phyloP scores from a whole-genome alignment of 306 rosid genomes.

The Lathyrus oleraceus region DNA sequence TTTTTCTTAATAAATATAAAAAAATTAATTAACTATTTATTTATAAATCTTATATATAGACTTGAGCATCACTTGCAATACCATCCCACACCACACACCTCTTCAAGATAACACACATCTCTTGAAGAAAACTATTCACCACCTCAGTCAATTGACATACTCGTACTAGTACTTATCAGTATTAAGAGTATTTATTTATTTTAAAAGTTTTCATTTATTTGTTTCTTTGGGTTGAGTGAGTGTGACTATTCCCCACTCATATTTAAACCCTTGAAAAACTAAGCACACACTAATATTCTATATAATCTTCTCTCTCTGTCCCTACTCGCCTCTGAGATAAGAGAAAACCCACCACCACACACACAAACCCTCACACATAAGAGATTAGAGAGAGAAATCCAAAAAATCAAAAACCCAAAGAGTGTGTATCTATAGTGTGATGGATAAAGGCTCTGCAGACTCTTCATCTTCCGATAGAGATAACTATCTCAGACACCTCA shows the following conservation, averaged over 20 bases:
- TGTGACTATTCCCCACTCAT: background rate
- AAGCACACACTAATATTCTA: background rate
- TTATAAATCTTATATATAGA: no score
- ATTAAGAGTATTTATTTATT: no score
- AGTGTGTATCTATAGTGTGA: background rate
- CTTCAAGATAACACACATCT: no score
- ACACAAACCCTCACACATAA: constrained; percentile 9
- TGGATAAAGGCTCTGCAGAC: constrained; percentile 51
- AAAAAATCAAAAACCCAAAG: background rate
- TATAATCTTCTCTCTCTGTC: constrained; percentile 25
- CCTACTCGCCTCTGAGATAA: constrained; percentile 39
- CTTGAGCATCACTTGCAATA: no score
- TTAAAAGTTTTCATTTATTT: no score
- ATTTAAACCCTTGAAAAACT: constrained; percentile 6
- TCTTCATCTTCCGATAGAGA: constrained; percentile 34
- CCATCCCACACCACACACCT: no score
- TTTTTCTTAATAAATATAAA: no score
- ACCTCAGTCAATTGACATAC: background rate
- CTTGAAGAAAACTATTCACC: background rate
- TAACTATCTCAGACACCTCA: constrained; percentile 72
- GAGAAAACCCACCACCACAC: constrained; percentile 35
- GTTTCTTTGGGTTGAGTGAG: no score
- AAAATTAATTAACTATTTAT: no score
- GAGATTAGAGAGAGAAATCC: background rate
- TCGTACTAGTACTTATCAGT: no score